phyloP scores from a whole-genome alignment of 495 filamentous ascomycete species.

The Aspergillus ellipticus region DNA sequence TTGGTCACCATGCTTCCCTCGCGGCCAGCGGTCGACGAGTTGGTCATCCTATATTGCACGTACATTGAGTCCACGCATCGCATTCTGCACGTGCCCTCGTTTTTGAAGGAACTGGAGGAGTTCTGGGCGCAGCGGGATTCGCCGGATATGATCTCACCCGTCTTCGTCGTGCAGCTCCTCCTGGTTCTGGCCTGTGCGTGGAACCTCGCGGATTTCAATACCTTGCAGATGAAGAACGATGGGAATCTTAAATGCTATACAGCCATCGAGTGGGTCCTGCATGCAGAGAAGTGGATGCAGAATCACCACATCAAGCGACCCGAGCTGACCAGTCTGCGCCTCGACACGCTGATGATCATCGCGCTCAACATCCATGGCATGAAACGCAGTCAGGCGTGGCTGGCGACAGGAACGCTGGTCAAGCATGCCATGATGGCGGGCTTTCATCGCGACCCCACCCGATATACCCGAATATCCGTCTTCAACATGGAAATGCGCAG shows the following conservation, averaged over 20 bases:
- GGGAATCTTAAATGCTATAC: constrained; percentile 42
- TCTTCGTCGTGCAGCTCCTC: constrained; percentile 58
- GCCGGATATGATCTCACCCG: constrained; percentile 26
- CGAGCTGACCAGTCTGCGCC: constrained; percentile 53
- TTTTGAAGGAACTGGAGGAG: constrained; percentile 49
- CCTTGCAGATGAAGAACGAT: constrained; percentile 48
- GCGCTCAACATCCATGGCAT: constrained; percentile 54
- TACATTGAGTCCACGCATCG: constrained; percentile 55
- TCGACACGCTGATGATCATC: constrained; percentile 56
- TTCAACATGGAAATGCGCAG: constrained; percentile 64
- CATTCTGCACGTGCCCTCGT: constrained; percentile 57
- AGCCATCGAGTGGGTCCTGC: constrained; percentile 59
- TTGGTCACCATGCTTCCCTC: constrained; percentile 35
- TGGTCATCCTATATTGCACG: constrained; percentile 50
- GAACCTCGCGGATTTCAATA: constrained; percentile 32
- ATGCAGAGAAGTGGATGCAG: constrained; percentile 60
- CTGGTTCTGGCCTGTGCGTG: constrained; percentile 62
- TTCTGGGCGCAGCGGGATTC: constrained; percentile 41
- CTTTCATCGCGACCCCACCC: constrained; percentile 52
- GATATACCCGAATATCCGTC: constrained; percentile 49
- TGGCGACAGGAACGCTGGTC: constrained; percentile 53
- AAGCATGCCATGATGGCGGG: constrained; percentile 55
- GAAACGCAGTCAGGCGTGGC: constrained; percentile 56
- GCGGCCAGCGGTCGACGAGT: constrained; percentile 45
- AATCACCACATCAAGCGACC: constrained; percentile 52